Conservation (phyloP, 805 yeast genomes). For the Crinitomyces ghanaensis region DNA sequence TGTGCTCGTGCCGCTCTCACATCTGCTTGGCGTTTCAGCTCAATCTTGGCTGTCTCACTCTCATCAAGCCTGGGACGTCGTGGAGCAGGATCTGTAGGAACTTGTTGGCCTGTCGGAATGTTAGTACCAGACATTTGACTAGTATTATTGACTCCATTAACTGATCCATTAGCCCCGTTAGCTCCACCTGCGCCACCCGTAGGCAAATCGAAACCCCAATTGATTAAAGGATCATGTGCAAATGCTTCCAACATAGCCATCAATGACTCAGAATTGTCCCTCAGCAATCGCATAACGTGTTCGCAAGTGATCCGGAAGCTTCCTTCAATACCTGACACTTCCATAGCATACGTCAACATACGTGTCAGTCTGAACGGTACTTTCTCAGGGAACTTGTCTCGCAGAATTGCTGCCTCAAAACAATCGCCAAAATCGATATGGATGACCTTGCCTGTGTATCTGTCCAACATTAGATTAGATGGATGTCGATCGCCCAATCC, state of each 20-base stretch:
- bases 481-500: slow-evolving; percentile 99
- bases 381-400: slow-evolving; percentile 96
- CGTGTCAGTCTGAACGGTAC: slow-evolving; percentile 95
- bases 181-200: slow-evolving; percentile 2
- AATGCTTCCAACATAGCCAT: slow-evolving; percentile 98
- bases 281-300: slow-evolving; percentile 87
- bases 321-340: slow-evolving; percentile 97
- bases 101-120: slow-evolving; percentile 15
- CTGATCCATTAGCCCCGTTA: slow-evolving; percentile 2
- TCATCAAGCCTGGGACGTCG: slow-evolving; percentile 67
- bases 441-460: slow-evolving; percentile 88
- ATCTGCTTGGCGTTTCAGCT: slow-evolving; percentile 56
- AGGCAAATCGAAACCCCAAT: slow-evolving; percentile 97
- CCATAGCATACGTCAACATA: slow-evolving; percentile 98
- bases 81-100: slow-evolving; percentile 50
- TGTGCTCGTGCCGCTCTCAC: slow-evolving; percentile 84
- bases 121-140: slow-evolving; percentile 1
- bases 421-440: slow-evolving; percentile 99
- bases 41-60: slow-evolving; percentile 61
- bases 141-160: slow-evolving; percentile 3
- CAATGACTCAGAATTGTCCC: slow-evolving; percentile 90
- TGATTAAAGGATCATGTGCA: slow-evolving; percentile 95
- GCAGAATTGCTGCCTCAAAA: slow-evolving; percentile 91
- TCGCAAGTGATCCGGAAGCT: slow-evolving; percentile 94
- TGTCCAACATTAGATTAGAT: slow-evolving; percentile 87